These are phyloP conservation scores for Purshia tridentata DNA, from an alignment of 306 rosid genomes.

Conservation along the genomic window DNA sequence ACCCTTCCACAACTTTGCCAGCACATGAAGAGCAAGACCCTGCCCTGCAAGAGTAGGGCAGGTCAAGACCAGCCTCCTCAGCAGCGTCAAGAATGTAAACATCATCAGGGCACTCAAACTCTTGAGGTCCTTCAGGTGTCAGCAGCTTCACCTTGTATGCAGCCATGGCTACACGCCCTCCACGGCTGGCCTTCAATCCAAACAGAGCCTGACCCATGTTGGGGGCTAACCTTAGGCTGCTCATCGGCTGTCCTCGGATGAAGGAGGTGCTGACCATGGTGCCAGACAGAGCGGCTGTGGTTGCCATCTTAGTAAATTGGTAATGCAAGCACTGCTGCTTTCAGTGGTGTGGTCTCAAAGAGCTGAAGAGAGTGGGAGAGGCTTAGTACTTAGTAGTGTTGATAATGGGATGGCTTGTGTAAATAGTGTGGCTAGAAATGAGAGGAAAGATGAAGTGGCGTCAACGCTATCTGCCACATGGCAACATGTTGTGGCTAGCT, in stretches of 20 bases:
- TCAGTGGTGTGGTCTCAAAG: not conserved
- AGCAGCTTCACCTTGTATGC: slow-evolving; percentile 52
- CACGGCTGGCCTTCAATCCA: slow-evolving; percentile 49
- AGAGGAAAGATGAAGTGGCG: slow-evolving; percentile 13
- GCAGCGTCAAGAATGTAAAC: slow-evolving; percentile 67
- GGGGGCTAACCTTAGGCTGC: slow-evolving; percentile 42
- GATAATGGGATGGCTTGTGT: slow-evolving; percentile 35
- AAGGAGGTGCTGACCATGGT: slow-evolving; percentile 61
- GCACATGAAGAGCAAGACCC: slow-evolving; percentile 88
- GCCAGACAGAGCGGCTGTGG: slow-evolving; percentile 52
- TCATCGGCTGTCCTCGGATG: slow-evolving; percentile 39
- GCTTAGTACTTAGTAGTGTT: slow-evolving; percentile 2
- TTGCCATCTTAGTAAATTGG: slow-evolving; percentile 33
- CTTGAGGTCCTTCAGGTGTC: slow-evolving; percentile 59
- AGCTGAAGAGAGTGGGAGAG: slow-evolving; percentile 6
- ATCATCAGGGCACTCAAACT: slow-evolving; percentile 55
- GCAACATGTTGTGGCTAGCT: slow-evolving; percentile 18
- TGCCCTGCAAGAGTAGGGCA: slow-evolving; percentile 87
- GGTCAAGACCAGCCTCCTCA: slow-evolving; percentile 57
- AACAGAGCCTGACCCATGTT: slow-evolving; percentile 47
- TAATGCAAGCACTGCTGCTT: not conserved
- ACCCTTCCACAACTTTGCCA: slow-evolving; percentile 50
- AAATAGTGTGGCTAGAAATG: slow-evolving; percentile 30
- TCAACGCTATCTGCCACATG: slow-evolving; percentile 60
- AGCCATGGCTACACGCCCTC: slow-evolving; percentile 68